Percentiles rank a stretch among this genome's conserved stretches.
Evolutionary conservation across 1,284 basidiomycete genomes (phyloP).

Genomic region (Tilletiaria anomala): DNA sequence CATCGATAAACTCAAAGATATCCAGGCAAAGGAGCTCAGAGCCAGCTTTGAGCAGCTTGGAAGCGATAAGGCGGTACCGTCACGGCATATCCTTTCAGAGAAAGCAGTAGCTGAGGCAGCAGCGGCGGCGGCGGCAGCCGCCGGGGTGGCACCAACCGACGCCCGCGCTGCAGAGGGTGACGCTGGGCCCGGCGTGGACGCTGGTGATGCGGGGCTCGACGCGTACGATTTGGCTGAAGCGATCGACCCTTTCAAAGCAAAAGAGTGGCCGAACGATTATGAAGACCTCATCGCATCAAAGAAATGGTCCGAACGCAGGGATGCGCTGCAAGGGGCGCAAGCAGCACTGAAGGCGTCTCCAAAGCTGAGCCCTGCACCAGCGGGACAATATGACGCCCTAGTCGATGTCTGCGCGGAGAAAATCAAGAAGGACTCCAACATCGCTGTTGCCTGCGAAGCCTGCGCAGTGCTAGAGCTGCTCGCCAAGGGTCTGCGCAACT

Average conservation of each 20-base stretch:
- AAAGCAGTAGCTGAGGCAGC: conserved; percentile 45
- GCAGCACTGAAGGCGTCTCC: conserved; percentile 58
- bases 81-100: conserved; percentile 62
- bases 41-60: conserved; percentile 71
- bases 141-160: conserved; percentile 4
- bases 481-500: conserved; percentile 58
- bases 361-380: conserved; percentile 56
- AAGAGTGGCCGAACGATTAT: conserved; percentile 42
- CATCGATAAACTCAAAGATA: conserved; percentile 83
- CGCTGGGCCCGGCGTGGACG: conserved; percentile 42
- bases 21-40: conserved; percentile 92
- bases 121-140: conserved; percentile 22
- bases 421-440: conserved; percentile 80
- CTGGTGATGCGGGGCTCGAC: conserved; percentile 47
- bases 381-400: conserved; percentile 51
- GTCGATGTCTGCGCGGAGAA: conserved; percentile 62
- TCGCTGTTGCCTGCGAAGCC: conserved; percentile 83
- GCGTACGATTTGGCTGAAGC: conserved; percentile 71
- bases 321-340: conserved; percentile 65
- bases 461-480: conserved; percentile 73
- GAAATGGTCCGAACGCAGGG: conserved; percentile 96
- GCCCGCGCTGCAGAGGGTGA: conserved; percentile 22
- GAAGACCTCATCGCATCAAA: conserved; percentile 59
- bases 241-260: conserved; percentile 59
- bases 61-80: conserved; percentile 65